Conservation (phyloP, 2,329 filamentous ascomycete genomes). For the Endoconidiophora polonica region DNA sequence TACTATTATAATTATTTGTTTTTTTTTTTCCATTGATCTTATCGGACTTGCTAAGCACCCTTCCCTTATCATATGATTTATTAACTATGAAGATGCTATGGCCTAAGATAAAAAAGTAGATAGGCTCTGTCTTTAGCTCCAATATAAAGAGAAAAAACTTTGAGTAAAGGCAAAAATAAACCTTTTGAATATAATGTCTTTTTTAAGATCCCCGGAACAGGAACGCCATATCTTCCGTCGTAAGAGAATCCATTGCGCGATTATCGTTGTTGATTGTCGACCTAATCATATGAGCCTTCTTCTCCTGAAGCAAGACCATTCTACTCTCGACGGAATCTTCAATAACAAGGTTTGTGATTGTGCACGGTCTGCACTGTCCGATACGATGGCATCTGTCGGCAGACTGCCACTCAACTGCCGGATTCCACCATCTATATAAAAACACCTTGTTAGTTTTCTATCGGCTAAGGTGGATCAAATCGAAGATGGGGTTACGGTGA, state of each 20-base stretch:
- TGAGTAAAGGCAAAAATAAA: not conserved
- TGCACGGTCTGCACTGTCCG: conserved; percentile 82
- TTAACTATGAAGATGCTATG: too few relatives aligned
- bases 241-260: conserved; percentile 78
- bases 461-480: not conserved
- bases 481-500: conserved; percentile 17
- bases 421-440: conserved; percentile 76
- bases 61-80: too few relatives aligned
- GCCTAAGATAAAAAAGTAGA: too few relatives aligned
- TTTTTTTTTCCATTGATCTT: too few relatives aligned
- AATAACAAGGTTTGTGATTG: conserved; percentile 86
- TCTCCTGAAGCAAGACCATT: conserved; percentile 92
- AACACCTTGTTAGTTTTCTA: conserved; percentile 7
- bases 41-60: too few relatives aligned
- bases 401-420: conserved; percentile 98
- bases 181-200: not conserved
- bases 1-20: too few relatives aligned
- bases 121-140: too few relatives aligned
- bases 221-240: conserved; percentile 86
- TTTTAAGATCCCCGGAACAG: conserved; percentile 57
- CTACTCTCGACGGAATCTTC: conserved; percentile 93
- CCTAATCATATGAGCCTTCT: conserved; percentile 97
- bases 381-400: conserved; percentile 91
- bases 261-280: conserved; percentile 92
- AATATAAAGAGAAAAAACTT: not conserved